A percentile compares a stretch with the other conserved stretches of the same genome.
Conservation (phyloP, 1,139 yeast species). For the Groenewaldozyma auringiensis region DNA sequence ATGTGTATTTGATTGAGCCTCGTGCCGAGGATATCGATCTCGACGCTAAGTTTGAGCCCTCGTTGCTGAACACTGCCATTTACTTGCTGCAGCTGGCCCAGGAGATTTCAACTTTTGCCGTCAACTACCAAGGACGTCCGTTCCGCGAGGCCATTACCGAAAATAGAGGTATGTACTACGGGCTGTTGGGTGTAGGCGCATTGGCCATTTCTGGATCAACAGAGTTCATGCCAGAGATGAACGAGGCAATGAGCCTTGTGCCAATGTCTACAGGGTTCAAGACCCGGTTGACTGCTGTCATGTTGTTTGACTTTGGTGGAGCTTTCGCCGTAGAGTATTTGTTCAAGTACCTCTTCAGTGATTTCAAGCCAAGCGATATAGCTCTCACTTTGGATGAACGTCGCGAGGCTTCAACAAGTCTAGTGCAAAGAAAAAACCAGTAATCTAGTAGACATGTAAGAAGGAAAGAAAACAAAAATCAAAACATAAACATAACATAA, state of each 20-base stretch:
- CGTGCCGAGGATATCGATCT: constrained; percentile 82
- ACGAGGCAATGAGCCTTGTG: constrained; percentile 85
- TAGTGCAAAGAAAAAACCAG: constrained; percentile 28
- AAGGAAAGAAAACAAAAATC: background rate
- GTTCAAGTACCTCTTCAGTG: constrained; percentile 81
- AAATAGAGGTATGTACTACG: constrained; percentile 96
- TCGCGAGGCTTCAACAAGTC: constrained; percentile 12
- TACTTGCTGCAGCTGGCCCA: constrained; percentile 90
- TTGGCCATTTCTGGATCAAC: constrained; percentile 89
- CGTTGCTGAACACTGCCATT: constrained; percentile 91
- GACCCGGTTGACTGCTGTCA: constrained; percentile 61
- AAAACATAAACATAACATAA: no score
- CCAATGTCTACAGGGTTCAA: constrained; percentile 76
- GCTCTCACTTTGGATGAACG: constrained; percentile 42
- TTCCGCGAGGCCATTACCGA: constrained; percentile 86
- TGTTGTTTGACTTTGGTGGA: constrained; percentile 67
- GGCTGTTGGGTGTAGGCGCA: constrained; percentile 82
- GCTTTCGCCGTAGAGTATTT: constrained; percentile 75
- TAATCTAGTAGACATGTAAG: constrained; percentile 11
- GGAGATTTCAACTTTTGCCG: constrained; percentile 96
- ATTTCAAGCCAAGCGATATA: constrained; percentile 86
- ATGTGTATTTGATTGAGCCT: constrained; percentile 83
- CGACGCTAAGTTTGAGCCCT: constrained; percentile 82
- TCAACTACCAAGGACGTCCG: constrained; percentile 95
- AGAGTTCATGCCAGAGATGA: constrained; percentile 89